Base-by-base conservation (phyloP, 1,139 yeast genomes). In the Saccharomyces uvarum region DNA sequence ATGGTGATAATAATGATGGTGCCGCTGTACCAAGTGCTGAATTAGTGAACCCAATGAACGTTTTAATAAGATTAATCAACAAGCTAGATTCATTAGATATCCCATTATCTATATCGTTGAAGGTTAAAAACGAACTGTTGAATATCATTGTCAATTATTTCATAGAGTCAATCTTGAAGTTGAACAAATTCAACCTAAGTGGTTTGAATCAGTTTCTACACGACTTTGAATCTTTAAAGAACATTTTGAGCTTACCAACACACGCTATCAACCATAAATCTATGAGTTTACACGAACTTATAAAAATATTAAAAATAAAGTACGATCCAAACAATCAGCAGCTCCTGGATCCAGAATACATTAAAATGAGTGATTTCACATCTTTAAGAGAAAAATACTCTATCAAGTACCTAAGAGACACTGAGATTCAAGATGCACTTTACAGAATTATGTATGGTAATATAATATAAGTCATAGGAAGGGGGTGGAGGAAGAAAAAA, bases 161-260 rank as follows among this genome's bases (percentile, higher is more conserved):
- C 58, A 74, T 77, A 63, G 86, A 83, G 59, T 80, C 81, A 54
- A 76, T 86, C 51, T 73, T 86, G 50, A 82, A 84, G 58, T 79
- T 83, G 52, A 86, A 86, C 65, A 78, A 75, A 59, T 89, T 51
- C 69, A 78, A 77, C 48, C 59, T 63, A 13, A 51, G 59, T 0
- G 96, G 96, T 0, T 77, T 83, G 1, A 61, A 63, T 6, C 91
- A 86, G 63, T 73, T 89, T 24, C 65, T 72, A 5, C 60, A 67
- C 3, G 96, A 88, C 66, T 72, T 84, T 42, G 67, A 70, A 1
- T 75, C 75, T 42, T 58, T 86, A n/a, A 74, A 77, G 60, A 63
- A 68, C 2, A 60, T 71, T 32, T 65, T 86, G 53, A 69, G 66
- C 2, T 60, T 68, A 46, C 64, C 63, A 65, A 72, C 70, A n/a